Conservation (phyloP, 2,329 filamentous ascomycete genomes). For the Xylaria sp. region DNA sequence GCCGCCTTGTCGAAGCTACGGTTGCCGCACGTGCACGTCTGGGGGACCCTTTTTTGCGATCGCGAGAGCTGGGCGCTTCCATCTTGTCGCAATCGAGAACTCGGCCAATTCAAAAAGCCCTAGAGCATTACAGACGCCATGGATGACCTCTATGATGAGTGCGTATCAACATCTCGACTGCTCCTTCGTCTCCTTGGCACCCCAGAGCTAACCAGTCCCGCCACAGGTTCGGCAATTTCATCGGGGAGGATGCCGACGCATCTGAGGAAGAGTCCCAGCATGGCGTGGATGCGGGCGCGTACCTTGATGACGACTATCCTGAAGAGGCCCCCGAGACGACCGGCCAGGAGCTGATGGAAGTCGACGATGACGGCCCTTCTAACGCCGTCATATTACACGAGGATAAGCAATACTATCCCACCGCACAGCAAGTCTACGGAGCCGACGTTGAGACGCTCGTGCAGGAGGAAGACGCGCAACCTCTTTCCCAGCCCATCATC, state of each 20-base stretch:
- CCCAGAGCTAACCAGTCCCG: constrained; percentile 23
- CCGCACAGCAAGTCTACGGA: constrained; percentile 95
- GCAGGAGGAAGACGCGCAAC: constrained; percentile 95
- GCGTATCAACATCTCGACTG: constrained; percentile 35
- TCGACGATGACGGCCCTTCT: constrained; percentile 88
- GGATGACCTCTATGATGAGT: constrained; percentile 99
- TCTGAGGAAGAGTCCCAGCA: constrained; percentile 86
- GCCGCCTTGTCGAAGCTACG: constrained; percentile 9
- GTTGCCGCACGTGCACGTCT: background rate
- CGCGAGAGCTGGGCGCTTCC: constrained; percentile 15
- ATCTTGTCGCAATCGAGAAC: constrained; percentile 21
- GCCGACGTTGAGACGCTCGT: constrained; percentile 93
- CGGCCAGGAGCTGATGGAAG: constrained; percentile 89
- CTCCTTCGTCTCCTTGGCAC: background rate
- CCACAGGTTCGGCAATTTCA: constrained; percentile 92
- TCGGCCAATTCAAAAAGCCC: constrained; percentile 29
- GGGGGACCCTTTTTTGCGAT: constrained; percentile 22
- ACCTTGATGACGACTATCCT: constrained; percentile 80
- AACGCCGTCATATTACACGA: constrained; percentile 98
- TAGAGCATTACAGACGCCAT: constrained; percentile 54
- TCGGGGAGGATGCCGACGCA: constrained; percentile 84
- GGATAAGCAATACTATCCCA: constrained; percentile 99
- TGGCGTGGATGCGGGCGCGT: constrained; percentile 74
- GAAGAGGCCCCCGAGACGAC: constrained; percentile 67
- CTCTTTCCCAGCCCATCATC: constrained; percentile 89